Percentiles rank a stretch among this genome's conserved stretches.
Evolutionary conservation across 164 flowering plant species (phyloP).

Genomic region (Annona cherimola): DNA sequence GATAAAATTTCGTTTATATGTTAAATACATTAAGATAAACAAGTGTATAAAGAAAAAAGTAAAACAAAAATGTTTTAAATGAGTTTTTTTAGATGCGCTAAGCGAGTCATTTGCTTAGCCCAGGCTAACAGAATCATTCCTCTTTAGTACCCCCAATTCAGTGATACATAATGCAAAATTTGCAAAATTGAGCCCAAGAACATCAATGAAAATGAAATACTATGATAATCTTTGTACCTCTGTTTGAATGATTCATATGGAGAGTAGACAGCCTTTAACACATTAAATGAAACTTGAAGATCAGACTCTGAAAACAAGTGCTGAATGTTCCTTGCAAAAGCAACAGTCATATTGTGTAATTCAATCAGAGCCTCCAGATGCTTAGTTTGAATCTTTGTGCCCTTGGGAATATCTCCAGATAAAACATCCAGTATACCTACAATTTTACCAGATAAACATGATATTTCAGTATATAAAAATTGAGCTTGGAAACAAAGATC

Average conservation of each 20-base stretch:
- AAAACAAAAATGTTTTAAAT: too few relatives aligned
- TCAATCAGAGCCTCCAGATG: slow-evolving; percentile 92
- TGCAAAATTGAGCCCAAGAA: too few relatives aligned
- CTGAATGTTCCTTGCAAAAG: slow-evolving; percentile 88
- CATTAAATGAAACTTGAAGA: slow-evolving; percentile 48
- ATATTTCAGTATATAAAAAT: slow-evolving; percentile 4
- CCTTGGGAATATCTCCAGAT: slow-evolving; percentile 88
- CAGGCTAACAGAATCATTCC: too few relatives aligned
- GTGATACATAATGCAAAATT: too few relatives aligned
- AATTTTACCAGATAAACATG: slow-evolving; percentile 11
- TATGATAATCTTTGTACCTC: slow-evolving; percentile 36
- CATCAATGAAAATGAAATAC: not conserved
- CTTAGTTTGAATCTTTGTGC: slow-evolving; percentile 72
- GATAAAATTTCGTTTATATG: too few relatives aligned
- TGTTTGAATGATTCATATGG: slow-evolving; percentile 88
- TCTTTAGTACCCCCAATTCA: too few relatives aligned
- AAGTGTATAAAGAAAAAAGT: too few relatives aligned
- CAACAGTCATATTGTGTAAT: slow-evolving; percentile 76
- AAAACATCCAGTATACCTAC: slow-evolving; percentile 85
- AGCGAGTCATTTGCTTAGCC: too few relatives aligned
- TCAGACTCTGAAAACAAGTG: slow-evolving; percentile 89
- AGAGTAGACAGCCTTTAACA: slow-evolving; percentile 71
- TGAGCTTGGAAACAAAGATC: not conserved
- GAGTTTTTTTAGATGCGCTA: too few relatives aligned
- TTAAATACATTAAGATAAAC: too few relatives aligned